Percentiles rank a stretch among this genome's conserved stretches.
Evolutionary conservation across 768 basidiomycete genomes (phyloP).

Genomic region (Cyclocybe aegerita): DNA sequence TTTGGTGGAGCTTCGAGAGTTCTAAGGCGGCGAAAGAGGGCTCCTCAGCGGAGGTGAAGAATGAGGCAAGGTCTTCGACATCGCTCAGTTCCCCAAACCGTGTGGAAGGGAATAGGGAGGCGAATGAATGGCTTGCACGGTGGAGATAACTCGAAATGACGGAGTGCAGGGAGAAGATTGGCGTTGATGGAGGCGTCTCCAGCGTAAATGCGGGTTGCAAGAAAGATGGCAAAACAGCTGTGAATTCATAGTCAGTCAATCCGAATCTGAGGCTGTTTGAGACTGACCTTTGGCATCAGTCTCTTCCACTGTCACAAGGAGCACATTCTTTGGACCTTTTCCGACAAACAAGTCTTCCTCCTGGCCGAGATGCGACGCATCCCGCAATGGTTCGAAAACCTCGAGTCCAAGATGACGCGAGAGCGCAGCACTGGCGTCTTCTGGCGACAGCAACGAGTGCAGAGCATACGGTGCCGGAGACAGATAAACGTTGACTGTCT

Average conservation of each 20-base stretch:
- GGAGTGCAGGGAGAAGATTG: slow-evolving; percentile 42
- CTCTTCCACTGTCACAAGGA: slow-evolving; percentile 60
- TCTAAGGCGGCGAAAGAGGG: slow-evolving; percentile 65
- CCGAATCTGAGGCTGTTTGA: neutral
- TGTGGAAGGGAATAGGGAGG: slow-evolving; percentile 47
- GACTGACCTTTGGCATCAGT: slow-evolving; percentile 52
- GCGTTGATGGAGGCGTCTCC: slow-evolving; percentile 23
- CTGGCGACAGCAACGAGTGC: slow-evolving; percentile 41
- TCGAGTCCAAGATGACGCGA: slow-evolving; percentile 76
- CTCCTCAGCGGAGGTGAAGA: slow-evolving; percentile 50
- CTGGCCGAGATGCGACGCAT: slow-evolving; percentile 26
- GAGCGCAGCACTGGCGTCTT: slow-evolving; percentile 58
- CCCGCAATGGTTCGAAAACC: slow-evolving; percentile 50
- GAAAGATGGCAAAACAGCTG: slow-evolving; percentile 59
- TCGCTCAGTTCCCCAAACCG: slow-evolving; percentile 26
- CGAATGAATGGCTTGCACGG: slow-evolving; percentile 58
- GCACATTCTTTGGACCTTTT: slow-evolving; percentile 44
- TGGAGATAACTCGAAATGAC: slow-evolving; percentile 58
- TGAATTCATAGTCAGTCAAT: slow-evolving; percentile 3
- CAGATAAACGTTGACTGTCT: slow-evolving; percentile 61
- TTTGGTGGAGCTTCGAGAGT: slow-evolving; percentile 46
- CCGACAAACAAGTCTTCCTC: slow-evolving; percentile 56
- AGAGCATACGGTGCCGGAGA: slow-evolving; percentile 40
- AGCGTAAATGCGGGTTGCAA: slow-evolving; percentile 49
- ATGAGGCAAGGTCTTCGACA: slow-evolving; percentile 41